Conservation (phyloP, 129 eudicot species). For the Flaveria linearis region DNA sequence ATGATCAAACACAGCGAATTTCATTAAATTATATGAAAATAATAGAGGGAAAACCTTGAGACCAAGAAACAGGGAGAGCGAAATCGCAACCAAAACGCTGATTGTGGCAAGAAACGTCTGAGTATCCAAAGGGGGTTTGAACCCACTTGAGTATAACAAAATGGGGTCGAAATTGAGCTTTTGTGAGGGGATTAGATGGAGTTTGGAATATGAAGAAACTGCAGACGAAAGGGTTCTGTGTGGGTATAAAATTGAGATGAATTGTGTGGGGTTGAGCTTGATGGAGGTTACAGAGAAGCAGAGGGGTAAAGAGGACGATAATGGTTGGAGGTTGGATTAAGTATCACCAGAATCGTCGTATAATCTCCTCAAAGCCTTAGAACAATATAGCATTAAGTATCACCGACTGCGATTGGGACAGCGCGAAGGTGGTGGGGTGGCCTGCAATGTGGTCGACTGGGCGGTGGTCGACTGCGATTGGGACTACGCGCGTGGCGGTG, state of each 20-base stretch:
- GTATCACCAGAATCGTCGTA: no score
- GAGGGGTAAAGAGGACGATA: slow-evolving; percentile 34
- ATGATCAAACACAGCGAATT: slow-evolving; percentile 5
- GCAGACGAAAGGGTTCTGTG: slow-evolving; percentile 38
- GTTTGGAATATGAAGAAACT: slow-evolving; percentile 31
- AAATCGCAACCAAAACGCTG: slow-evolving; percentile 80
- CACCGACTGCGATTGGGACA: no score
- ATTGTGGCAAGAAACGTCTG: slow-evolving; percentile 80
- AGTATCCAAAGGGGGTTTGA: slow-evolving; percentile 70
- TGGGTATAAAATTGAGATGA: slow-evolving; percentile 38
- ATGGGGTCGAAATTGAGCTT: slow-evolving; percentile 47
- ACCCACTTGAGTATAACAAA: slow-evolving; percentile 54
- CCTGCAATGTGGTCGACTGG: no score
- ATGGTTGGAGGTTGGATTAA: slow-evolving; percentile 32
- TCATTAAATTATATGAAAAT: not conserved
- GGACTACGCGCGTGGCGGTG: no score
- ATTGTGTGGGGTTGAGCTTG: slow-evolving; percentile 32
- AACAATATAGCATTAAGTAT: no score
- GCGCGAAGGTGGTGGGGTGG: no score
- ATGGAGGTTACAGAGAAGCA: slow-evolving; percentile 28
- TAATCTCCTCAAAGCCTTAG: no score
- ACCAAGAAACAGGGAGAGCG: slow-evolving; percentile 89
- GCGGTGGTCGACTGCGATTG: no score
- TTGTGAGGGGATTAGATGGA: slow-evolving; percentile 28
- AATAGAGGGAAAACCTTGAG: slow-evolving; percentile 58